phyloP scores from a whole-genome alignment of 352 stramenopile genomes.

The Phytophthora litchii region DNA sequence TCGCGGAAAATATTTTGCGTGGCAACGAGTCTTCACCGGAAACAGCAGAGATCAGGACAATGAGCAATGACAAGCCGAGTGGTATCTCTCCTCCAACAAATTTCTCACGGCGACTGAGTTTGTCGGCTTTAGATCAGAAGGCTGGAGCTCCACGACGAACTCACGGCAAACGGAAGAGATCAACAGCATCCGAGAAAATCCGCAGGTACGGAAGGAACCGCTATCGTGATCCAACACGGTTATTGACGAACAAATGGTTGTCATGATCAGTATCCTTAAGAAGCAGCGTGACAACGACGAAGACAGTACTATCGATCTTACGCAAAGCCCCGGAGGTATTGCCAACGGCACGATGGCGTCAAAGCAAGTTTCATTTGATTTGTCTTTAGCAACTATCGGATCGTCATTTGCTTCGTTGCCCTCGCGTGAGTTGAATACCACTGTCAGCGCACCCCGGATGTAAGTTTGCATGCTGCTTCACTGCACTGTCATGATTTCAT shows the following conservation, averaged over 20 bases:
- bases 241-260: background rate
- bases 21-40: constrained; percentile 44
- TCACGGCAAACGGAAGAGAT: constrained; percentile 34
- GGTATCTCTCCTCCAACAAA: constrained; percentile 42
- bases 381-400: constrained; percentile 24
- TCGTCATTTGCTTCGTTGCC: constrained; percentile 19
- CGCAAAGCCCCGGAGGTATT: background rate
- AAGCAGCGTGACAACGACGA: constrained; percentile 47
- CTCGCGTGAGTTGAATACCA: constrained; percentile 34
- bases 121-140: constrained; percentile 31
- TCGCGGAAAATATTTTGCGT: constrained; percentile 76
- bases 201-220: constrained; percentile 39
- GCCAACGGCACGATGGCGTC: constrained; percentile 11
- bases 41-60: constrained; percentile 40
- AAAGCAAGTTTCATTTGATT: constrained; percentile 80
- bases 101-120: constrained; percentile 41
- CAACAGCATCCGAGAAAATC: constrained; percentile 42
- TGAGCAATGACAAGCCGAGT: constrained; percentile 33
- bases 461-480: constrained; percentile 27
- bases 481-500: constrained; percentile 10
- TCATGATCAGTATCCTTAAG: constrained; percentile 66
- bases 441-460: constrained; percentile 41
- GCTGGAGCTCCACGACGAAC: constrained; percentile 2
- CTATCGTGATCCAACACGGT: background rate
- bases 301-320: background rate